These are phyloP conservation scores for Podila minutissima DNA, from an alignment of 192 early-diverging fungal species.

Conservation along the genomic window DNA sequence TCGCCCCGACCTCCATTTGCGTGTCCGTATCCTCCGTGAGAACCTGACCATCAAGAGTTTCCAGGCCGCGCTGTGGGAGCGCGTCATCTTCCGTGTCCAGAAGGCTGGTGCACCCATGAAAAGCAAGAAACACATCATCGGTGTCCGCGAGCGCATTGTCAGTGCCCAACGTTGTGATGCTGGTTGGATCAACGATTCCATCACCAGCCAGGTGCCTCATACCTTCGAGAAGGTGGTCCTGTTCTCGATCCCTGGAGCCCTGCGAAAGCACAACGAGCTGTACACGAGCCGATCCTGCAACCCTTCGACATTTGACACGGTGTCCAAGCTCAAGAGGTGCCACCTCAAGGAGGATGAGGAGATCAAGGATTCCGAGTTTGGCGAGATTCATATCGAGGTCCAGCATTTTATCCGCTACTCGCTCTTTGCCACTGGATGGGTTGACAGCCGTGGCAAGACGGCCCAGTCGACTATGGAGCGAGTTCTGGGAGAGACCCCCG, in stretches of 20 bases:
- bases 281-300: slow-evolving; percentile 26
- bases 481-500: slow-evolving; percentile 22
- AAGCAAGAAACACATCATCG: slow-evolving; percentile 31
- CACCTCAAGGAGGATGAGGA: slow-evolving; percentile 26
- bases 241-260: slow-evolving; percentile 27
- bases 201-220: slow-evolving; percentile 32
- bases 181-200: slow-evolving; percentile 40
- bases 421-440: slow-evolving; percentile 29
- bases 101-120: slow-evolving; percentile 15
- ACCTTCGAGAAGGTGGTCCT: slow-evolving; percentile 52
- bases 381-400: slow-evolving; percentile 36
- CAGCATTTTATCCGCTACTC: slow-evolving; percentile 51
- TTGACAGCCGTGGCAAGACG: slow-evolving; percentile 36
- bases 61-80: slow-evolving; percentile 42
- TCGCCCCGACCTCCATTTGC: slow-evolving; percentile 33
- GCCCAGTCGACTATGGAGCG: slow-evolving; percentile 18
- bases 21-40: slow-evolving; percentile 37
- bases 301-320: slow-evolving; percentile 19
- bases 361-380: slow-evolving; percentile 45
- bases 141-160: slow-evolving; percentile 32
- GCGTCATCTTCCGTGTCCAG: slow-evolving; percentile 39
- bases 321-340: slow-evolving; percentile 17
- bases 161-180: slow-evolving; percentile 46
- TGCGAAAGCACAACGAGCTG: slow-evolving; percentile 30
- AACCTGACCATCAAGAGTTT: slow-evolving; percentile 40